Evolutionary conservation across 2,329 filamentous ascomycete genomes (phyloP), one percentile per base, ranked within the genome.

Genomic region (Parastagonospora avenae): DNA sequence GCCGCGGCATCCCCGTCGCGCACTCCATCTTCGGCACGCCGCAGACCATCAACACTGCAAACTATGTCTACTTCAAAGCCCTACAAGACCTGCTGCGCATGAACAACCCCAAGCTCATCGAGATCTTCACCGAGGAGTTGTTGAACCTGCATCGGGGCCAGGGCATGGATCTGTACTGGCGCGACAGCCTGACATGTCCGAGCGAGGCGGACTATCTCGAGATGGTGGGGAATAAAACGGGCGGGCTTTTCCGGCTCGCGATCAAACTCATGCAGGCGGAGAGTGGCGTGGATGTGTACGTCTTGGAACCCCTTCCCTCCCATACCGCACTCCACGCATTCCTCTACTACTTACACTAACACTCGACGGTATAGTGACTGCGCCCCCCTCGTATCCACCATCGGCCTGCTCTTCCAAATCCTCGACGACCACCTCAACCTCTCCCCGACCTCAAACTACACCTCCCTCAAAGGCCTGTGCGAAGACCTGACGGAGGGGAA

Each of bases 401-500:
- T 95, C 50, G 91, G 91, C 29, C 84, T 94, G 48, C 86, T 94
- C 72, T 96, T 92, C 80, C 91, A 96, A 75, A 94, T 96, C 76
- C 85, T 90, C 63, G 90, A 93, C 78, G 94, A 99, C 81, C 96
- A 96, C 77, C 86, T 92, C 74, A 97, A 97, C 73, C 85, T 99
- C 37, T 75, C 74, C 46, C 71, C 77, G 35, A 70, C 70, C 27
- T 66, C 74, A 2, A 72, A 67, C 66, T 97, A 97, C 79, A 87
- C 86, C 32, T 80, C 88, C 58, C 93, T 96, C 74, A 97, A 97
- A 78, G 94, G 93, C 42, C 84, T 96, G 62, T 96, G 91, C 74
- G 93, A 97, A 78, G 94, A 97, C 75, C 77, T 97, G 63, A 97
- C 92, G 1, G 94, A 97, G 77, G 93, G 93, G 57, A 97, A 97